These are phyloP conservation scores for Macrocystidia cucumis DNA, from an alignment of 1,284 basidiomycete genomes.

Conservation along the genomic window DNA sequence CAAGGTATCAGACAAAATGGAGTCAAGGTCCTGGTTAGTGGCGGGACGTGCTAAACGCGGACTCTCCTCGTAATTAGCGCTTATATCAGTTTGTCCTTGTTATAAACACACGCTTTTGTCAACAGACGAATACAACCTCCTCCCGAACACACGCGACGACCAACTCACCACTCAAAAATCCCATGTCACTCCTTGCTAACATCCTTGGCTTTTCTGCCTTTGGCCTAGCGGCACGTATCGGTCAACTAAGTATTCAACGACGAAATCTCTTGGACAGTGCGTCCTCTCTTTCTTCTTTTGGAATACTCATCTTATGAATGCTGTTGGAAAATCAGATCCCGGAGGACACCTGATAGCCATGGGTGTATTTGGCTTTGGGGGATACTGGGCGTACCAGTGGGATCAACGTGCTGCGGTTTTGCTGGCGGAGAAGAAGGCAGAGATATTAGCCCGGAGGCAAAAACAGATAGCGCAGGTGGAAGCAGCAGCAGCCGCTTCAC, in stretches of 20 bases:
- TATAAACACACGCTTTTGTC: too few species aligned
- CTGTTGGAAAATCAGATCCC: conserved; percentile 35
- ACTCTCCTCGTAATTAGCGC: too few species aligned
- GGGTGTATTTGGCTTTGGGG: conserved; percentile 55
- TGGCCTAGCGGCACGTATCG: conserved; percentile 70
- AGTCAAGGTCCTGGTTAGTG: too few species aligned
- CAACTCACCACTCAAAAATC: conserved; percentile 12
- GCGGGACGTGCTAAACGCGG: too few species aligned
- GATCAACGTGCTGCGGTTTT: conserved; percentile 51
- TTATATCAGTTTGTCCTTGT: too few species aligned
- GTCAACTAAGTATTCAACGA: conserved; percentile 76
- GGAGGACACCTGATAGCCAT: conserved; percentile 60
- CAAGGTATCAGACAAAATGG: too few species aligned
- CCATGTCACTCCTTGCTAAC: conserved; percentile 67
- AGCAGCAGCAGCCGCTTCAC: conserved; percentile 15
- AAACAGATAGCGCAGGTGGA: conserved; percentile 24
- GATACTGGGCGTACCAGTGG: conserved; percentile 65
- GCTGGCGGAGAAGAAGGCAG: conserved; percentile 50
- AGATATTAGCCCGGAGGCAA: conserved; percentile 44
- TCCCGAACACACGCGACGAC: conserved; percentile 5
- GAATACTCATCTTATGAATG: background rate
- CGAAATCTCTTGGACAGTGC: conserved; percentile 60
- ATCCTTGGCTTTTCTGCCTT: conserved; percentile 74
- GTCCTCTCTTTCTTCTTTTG: conserved; percentile 20
- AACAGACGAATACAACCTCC: conserved; percentile 10